A percentile compares a stretch with the other conserved stretches of the same genome.
These are phyloP conservation scores for Cylindrotheca closterium DNA, from an alignment of 108 stramenopile species.

Conservation along the genomic window DNA sequence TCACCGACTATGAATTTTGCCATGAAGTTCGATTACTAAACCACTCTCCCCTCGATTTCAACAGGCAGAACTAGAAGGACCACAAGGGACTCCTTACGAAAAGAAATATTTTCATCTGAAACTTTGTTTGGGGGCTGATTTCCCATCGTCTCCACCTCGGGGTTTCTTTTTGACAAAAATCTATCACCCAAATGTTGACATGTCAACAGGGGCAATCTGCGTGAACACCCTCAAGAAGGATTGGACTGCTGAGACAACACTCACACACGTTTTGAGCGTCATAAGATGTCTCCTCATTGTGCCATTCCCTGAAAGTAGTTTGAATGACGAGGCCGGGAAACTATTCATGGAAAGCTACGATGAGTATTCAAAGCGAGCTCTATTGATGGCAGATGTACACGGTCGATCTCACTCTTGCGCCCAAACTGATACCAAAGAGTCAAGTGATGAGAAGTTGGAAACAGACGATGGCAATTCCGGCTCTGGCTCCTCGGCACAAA, in stretches of 20 bases:
- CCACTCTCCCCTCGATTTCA: neutral
- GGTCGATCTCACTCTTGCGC: conserved; percentile 42
- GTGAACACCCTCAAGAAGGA: conserved; percentile 98
- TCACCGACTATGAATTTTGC: neutral
- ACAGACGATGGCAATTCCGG: conserved; percentile 12
- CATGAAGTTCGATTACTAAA: neutral
- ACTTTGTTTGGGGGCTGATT: conserved; percentile 83
- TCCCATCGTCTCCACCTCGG: conserved; percentile 91
- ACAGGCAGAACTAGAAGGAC: conserved; percentile 93
- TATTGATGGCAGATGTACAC: conserved; percentile 93
- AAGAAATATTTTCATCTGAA: conserved; percentile 92
- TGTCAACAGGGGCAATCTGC: conserved; percentile 94
- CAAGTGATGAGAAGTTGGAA: conserved; percentile 13
- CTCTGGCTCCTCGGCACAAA: conserved; percentile 8
- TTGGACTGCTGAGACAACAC: conserved; percentile 88
- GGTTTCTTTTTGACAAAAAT: conserved; percentile 98
- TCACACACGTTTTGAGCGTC: conserved; percentile 94
- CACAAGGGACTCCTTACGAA: conserved; percentile 95
- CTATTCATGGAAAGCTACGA: conserved; percentile 99
- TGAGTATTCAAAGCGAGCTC: conserved; percentile 93
- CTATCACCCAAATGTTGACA: conserved; percentile 98
- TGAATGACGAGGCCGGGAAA: conserved; percentile 99
- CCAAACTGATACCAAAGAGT: conserved; percentile 26
- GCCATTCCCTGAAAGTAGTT: conserved; percentile 96
- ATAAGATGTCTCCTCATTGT: conserved; percentile 98